phyloP scores from a whole-genome alignment of 2,329 filamentous ascomycete genomes.

The Colletotrichum tanaceti region DNA sequence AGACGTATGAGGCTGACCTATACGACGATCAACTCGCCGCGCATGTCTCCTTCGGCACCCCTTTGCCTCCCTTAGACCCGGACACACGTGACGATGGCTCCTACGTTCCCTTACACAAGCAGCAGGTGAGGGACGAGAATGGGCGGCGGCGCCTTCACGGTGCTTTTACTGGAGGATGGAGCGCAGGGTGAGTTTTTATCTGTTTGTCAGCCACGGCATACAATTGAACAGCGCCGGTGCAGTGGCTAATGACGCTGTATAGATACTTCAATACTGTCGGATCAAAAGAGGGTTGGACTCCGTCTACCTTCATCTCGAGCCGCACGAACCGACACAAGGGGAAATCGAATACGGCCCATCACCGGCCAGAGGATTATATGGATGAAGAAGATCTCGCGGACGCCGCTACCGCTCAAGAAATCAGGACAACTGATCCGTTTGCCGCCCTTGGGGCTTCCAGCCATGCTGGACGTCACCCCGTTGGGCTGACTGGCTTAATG shows the following conservation, averaged over 20 bases:
- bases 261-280: constrained; percentile 98
- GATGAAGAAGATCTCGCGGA: constrained; percentile 95
- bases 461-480: constrained; percentile 45
- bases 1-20: constrained; percentile 80
- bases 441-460: constrained; percentile 78
- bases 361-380: constrained; percentile 93
- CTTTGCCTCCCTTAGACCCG: constrained; percentile 81
- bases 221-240: constrained; percentile 38
- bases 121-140: constrained; percentile 93
- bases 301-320: constrained; percentile 91
- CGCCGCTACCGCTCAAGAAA: constrained; percentile 78
- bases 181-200: constrained; percentile 79
- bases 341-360: constrained; percentile 61
- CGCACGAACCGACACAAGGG: constrained; percentile 81
- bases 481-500: constrained; percentile 76
- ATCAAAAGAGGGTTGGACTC: constrained; percentile 98
- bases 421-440: constrained; percentile 80
- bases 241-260: constrained; percentile 48
- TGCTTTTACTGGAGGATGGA: constrained; percentile 96
- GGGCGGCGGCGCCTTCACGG: constrained; percentile 93
- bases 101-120: constrained; percentile 96
- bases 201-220: constrained; percentile 42
- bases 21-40: constrained; percentile 72
- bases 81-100: constrained; percentile 88
- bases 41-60: constrained; percentile 84